Percentiles rank a stretch among this genome's conserved stretches.
Evolutionary conservation across 2,329 filamentous ascomycete species (phyloP).

Genomic region (Tolypocladium tundrense): DNA sequence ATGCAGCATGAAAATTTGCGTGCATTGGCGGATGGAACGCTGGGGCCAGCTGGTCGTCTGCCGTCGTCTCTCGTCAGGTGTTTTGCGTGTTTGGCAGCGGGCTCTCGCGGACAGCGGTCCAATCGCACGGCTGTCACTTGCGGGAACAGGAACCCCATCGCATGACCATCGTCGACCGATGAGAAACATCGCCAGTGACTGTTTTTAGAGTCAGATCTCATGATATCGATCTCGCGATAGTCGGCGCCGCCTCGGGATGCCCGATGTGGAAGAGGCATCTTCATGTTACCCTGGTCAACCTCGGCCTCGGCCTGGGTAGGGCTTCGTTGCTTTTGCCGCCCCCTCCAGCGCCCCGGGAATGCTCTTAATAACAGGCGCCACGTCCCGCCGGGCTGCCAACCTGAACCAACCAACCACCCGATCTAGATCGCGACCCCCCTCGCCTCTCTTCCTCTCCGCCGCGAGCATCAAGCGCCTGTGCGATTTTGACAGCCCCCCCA

Average conservation of each 20-base stretch:
- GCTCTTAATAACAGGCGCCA: not conserved
- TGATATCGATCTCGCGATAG: not conserved
- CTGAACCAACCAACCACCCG: not conserved
- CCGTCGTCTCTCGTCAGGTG: not conserved
- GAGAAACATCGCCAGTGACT: not conserved
- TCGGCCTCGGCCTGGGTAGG: not conserved
- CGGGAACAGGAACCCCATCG: not conserved
- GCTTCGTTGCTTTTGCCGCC: not conserved
- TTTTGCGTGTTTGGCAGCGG: not conserved
- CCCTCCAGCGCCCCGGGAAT: not conserved
- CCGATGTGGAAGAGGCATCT: not conserved
- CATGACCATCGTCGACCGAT: not conserved
- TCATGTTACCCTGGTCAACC: not conserved
- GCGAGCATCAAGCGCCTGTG: not conserved
- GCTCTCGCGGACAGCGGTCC: not conserved
- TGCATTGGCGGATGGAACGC: not conserved
- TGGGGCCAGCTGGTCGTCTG: not conserved
- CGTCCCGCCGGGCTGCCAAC: not conserved
- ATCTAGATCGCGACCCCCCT: not conserved
- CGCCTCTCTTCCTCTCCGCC: not conserved
- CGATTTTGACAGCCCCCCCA: not conserved
- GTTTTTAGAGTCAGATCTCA: not conserved
- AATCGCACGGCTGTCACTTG: not conserved
- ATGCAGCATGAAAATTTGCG: not conserved
- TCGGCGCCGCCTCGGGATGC: not conserved